Evolutionary conservation across 306 rosid genomes (phyloP).

Genomic region (Prosopis cineraria): DNA sequence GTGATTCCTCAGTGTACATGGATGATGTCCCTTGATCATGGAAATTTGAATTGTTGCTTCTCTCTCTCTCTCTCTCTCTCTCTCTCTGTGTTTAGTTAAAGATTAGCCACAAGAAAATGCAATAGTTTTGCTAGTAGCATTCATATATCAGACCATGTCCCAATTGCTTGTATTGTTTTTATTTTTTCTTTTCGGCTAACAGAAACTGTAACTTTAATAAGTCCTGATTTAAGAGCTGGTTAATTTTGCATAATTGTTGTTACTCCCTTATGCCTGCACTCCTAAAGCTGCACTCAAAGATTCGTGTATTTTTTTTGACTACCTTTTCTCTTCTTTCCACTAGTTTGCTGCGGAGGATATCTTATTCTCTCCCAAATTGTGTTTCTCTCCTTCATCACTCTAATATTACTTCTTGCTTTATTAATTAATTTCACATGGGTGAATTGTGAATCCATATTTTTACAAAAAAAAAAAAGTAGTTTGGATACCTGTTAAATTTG

Average conservation of each 20-base stretch:
- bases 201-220: neutral
- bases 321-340: too few species aligned
- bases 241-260: constrained; percentile 5
- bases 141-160: neutral
- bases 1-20: neutral
- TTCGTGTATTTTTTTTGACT: too few species aligned
- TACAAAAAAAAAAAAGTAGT: too few species aligned
- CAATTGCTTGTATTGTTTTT: constrained; percentile 1
- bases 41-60: neutral
- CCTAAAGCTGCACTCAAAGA: too few species aligned
- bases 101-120: neutral
- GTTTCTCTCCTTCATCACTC: neutral
- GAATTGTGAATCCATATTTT: constrained; percentile 15
- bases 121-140: neutral
- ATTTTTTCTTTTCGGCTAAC: too few species aligned
- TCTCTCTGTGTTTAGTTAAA: neutral
- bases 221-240: constrained; percentile 10
- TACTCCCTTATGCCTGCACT: neutral
- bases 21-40: neutral
- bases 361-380: neutral
- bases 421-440: neutral
- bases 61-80: neutral
- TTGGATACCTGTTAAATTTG: constrained; percentile 1
- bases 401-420: neutral
- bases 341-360: too few species aligned